Conservation (phyloP, 192 early-diverging fungal species). For the Fimicolochytrium jonesii region DNA sequence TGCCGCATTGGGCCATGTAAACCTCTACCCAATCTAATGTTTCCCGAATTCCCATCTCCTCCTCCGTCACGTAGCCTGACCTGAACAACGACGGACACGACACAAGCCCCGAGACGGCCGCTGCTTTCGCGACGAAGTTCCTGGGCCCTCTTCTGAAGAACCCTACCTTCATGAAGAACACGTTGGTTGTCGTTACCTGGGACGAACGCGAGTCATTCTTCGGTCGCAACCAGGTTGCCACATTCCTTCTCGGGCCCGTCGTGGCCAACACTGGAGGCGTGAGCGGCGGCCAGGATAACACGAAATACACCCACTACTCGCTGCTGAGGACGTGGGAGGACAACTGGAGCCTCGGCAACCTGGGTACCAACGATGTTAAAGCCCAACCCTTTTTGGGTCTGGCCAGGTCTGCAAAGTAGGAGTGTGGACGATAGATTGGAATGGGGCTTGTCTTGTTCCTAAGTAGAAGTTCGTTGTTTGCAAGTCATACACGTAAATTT, state of each 20-base stretch:
- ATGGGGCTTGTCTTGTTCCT: too few relatives aligned
- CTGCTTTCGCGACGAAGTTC: conserved; percentile 55
- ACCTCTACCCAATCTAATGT: too few relatives aligned
- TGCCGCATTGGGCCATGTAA: too few relatives aligned
- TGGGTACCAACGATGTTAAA: conserved; percentile 52
- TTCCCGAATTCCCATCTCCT: too few relatives aligned
- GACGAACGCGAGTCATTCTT: conserved; percentile 31
- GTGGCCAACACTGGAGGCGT: conserved; percentile 14
- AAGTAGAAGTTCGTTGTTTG: too few relatives aligned
- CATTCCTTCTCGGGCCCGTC: conserved; percentile 20
- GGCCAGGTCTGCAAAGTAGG: too few relatives aligned
- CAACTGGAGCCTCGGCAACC: conserved; percentile 60
- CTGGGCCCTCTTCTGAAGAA: conserved; percentile 45
- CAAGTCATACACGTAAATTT: too few relatives aligned
- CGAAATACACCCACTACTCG: conserved; percentile 64
- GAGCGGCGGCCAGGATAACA: conserved; percentile 46
- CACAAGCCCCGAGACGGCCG: conserved; percentile 10
- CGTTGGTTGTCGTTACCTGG: conserved; percentile 38
- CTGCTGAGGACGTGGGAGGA: conserved; percentile 57
- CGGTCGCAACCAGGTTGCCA: conserved; percentile 22
- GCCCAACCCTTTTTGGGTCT: neutral
- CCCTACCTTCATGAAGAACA: conserved; percentile 35
- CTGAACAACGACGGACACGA: conserved; percentile 45
- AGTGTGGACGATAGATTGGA: too few relatives aligned
- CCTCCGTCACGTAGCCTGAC: too few relatives aligned